Evolutionary conservation across 2,329 filamentous ascomycete species (phyloP).

Genomic region (Trichophyton benhamiae): DNA sequence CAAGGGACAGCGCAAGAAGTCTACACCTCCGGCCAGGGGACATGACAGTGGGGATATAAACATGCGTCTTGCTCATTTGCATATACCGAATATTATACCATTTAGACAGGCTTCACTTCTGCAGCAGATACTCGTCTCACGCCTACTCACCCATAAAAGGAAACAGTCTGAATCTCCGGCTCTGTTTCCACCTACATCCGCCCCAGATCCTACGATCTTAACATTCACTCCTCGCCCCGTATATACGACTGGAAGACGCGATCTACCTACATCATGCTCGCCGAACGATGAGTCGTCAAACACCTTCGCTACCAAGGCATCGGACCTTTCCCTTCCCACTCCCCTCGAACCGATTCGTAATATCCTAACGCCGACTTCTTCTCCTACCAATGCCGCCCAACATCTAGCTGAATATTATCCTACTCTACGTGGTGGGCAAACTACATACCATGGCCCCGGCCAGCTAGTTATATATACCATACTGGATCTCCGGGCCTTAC

Average conservation of each 20-base stretch:
- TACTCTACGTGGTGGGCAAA: constrained; percentile 74
- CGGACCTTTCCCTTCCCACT: constrained; percentile 27
- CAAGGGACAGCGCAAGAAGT: background rate
- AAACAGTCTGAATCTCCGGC: constrained; percentile 16
- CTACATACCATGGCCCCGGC: constrained; percentile 89
- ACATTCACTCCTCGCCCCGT: constrained; percentile 73
- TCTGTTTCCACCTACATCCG: constrained; percentile 15
- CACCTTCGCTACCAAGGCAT: constrained; percentile 15
- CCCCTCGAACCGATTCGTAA: constrained; percentile 27
- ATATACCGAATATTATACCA: constrained; percentile 41
- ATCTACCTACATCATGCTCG: constrained; percentile 33
- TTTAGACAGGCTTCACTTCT: constrained; percentile 45
- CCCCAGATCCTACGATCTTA: constrained; percentile 58
- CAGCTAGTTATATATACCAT: constrained; percentile 90
- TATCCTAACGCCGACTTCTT: constrained; percentile 17
- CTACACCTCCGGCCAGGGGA: background rate
- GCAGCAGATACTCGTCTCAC: constrained; percentile 45
- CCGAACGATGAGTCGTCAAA: constrained; percentile 16
- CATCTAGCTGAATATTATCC: constrained; percentile 50
- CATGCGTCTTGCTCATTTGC: constrained; percentile 50
- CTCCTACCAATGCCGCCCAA: constrained; percentile 12
- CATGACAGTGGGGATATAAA: constrained; percentile 4
- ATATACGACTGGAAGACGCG: constrained; percentile 81
- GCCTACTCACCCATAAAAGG: constrained; percentile 51
- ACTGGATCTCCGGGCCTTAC: constrained; percentile 61